phyloP scores from a whole-genome alignment of 2,329 filamentous ascomycete species.

The Apiospora sp. region DNA sequence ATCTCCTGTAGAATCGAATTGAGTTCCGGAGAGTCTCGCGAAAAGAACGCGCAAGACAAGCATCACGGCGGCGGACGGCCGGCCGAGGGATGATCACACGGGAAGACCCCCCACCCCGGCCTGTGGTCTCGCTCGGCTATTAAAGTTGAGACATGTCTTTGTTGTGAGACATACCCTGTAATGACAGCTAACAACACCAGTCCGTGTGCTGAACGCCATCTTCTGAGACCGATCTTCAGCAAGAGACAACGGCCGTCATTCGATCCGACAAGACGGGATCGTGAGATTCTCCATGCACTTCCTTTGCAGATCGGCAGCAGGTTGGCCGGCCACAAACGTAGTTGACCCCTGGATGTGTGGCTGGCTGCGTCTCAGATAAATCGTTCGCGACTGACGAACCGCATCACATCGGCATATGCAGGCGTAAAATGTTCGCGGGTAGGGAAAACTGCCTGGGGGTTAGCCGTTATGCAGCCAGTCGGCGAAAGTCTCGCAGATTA shows the following conservation, averaged over 20 bases:
- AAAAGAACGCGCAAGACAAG: not conserved
- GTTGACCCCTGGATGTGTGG: not conserved
- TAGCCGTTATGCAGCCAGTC: not conserved
- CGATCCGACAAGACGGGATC: not conserved
- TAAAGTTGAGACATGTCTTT: constrained; percentile 2
- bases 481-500: not conserved
- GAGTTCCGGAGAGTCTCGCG: not conserved
- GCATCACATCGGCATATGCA: not conserved
- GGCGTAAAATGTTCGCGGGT: not conserved
- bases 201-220: not conserved
- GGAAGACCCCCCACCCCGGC: not conserved
- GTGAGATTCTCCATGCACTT: not conserved
- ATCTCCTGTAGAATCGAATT: not conserved
- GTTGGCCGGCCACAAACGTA: not conserved
- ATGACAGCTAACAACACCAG: not conserved
- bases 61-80: not conserved
- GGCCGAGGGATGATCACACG: not conserved
- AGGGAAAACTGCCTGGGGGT: not conserved
- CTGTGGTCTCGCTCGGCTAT: not conserved
- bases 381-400: not conserved
- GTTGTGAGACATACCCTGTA: not conserved
- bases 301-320: not conserved
- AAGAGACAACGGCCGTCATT: not conserved
- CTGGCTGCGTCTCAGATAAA: not conserved
- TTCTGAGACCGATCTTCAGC: not conserved